These are phyloP conservation scores for Colletotrichum spaethianum DNA, from an alignment of 2,329 filamentous ascomycete genomes.

Conservation along the genomic window DNA sequence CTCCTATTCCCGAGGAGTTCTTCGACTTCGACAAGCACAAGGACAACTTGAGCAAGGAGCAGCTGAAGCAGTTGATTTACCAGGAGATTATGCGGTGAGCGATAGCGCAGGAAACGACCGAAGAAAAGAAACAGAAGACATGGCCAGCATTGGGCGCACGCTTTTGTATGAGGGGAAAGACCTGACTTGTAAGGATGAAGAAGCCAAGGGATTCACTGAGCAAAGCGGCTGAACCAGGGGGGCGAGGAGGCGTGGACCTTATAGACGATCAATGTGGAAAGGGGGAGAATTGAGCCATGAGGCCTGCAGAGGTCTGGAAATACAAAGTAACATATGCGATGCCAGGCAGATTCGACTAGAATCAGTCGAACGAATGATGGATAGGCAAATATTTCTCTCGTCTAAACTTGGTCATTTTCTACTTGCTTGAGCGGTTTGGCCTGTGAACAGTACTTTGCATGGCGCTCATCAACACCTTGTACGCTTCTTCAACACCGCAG, in stretches of 20 bases:
- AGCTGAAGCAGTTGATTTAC: conserved; percentile 97
- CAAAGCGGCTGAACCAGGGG: neutral
- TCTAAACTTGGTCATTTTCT: conserved; percentile 4
- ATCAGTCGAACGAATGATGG: conserved; percentile 20
- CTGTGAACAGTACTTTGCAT: neutral
- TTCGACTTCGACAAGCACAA: conserved; percentile 99
- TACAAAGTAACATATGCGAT: conserved; percentile 29
- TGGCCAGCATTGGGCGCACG: neutral
- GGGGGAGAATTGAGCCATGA: conserved; percentile 12
- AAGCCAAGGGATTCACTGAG: conserved; percentile 1
- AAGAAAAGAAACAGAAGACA: conserved; percentile 11
- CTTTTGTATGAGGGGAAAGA: neutral
- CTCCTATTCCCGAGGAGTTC: conserved; percentile 98
- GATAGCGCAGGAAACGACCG: neutral
- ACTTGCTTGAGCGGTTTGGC: neutral
- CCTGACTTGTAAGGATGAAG: neutral
- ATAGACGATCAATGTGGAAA: conserved; percentile 21
- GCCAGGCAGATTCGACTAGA: conserved; percentile 16
- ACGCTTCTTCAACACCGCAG: neutral
- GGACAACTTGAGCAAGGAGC: conserved; percentile 97
- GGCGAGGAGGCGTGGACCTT: neutral
- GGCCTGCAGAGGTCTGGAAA: conserved; percentile 16
- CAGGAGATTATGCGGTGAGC: conserved; percentile 87
- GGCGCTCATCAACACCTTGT: neutral
- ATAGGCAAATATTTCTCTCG: conserved; percentile 29